phyloP scores from a whole-genome alignment of 2,329 filamentous ascomycete species.

The Karstenula rhodostoma region DNA sequence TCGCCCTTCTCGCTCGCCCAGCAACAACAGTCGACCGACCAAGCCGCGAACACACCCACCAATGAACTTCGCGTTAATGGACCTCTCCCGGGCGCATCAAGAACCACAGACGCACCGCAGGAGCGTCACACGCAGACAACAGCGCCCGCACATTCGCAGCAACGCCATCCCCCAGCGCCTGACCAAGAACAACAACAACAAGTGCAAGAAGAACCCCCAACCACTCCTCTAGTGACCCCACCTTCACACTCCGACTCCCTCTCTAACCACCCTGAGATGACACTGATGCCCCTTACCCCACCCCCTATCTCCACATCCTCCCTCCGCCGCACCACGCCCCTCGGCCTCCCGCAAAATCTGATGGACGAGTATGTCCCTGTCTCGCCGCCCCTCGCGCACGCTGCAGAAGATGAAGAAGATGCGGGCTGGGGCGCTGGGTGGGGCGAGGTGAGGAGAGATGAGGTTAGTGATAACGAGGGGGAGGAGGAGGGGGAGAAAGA shows the following conservation, averaged over 20 bases:
- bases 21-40: conserved; percentile 38
- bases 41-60: conserved; percentile 37
- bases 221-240: conserved; percentile 7
- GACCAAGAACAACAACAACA: no score
- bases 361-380: conserved; percentile 48
- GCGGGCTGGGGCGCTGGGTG: conserved; percentile 48
- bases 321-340: conserved; percentile 23
- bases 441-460: conserved; percentile 41
- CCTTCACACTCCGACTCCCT: neutral
- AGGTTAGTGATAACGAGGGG: conserved; percentile 29
- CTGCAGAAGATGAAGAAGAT: conserved; percentile 35
- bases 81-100: neutral
- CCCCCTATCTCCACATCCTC: conserved; percentile 22
- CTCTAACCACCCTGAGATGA: conserved; percentile 35
- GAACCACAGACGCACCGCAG: neutral
- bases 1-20: conserved; percentile 46
- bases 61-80: conserved; percentile 28
- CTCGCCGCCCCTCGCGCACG: conserved; percentile 26
- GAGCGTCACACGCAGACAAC: neutral
- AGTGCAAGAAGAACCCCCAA: neutral
- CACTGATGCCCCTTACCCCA: conserved; percentile 44
- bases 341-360: conserved; percentile 40
- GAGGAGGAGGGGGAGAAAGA: conserved; percentile 24
- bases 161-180: no score
- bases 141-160: no score